Evolutionary conservation across 2,329 filamentous ascomycete genomes (phyloP).

Genomic region (Trichoderma cornu-damae): DNA sequence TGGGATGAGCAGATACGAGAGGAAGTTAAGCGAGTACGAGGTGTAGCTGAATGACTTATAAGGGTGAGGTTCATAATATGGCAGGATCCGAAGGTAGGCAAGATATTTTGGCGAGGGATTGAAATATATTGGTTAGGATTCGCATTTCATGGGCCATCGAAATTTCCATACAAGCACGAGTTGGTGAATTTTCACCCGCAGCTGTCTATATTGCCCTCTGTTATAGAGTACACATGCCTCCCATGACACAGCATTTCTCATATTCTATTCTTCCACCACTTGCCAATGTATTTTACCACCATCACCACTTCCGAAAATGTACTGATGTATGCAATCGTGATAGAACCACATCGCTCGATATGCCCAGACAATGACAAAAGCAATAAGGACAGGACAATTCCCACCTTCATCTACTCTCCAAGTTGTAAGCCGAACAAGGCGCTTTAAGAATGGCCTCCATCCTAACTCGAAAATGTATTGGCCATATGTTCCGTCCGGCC

Average conservation of each 20-base stretch:
- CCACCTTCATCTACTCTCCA: slow-evolving; percentile 14
- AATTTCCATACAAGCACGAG: too few relatives aligned
- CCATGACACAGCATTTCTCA: too few relatives aligned
- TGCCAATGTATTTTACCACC: slow-evolving; percentile 8
- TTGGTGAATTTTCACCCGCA: too few relatives aligned
- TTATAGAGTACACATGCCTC: too few relatives aligned
- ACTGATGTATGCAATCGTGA: slow-evolving; percentile 5
- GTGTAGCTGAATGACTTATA: neutral
- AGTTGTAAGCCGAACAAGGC: slow-evolving; percentile 8
- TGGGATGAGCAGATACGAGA: slow-evolving; percentile 5
- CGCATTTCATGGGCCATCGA: too few relatives aligned
- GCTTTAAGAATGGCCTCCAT: slow-evolving; percentile 12
- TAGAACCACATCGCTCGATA: slow-evolving; percentile 15
- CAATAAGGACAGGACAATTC: slow-evolving; percentile 10
- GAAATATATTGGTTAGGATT: too few relatives aligned
- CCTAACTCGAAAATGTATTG: slow-evolving; percentile 9
- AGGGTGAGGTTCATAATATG: too few relatives aligned
- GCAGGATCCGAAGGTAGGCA: too few relatives aligned
- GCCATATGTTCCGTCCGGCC: slow-evolving; percentile 3
- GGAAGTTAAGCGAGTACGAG: slow-evolving; percentile 1
- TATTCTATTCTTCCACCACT: neutral
- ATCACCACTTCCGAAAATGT: slow-evolving; percentile 8
- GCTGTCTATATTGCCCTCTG: too few relatives aligned
- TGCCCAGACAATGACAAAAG: slow-evolving; percentile 9
- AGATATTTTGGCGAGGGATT: too few relatives aligned